Evolutionary conservation across 108 stramenopile species (phyloP).

Genomic region (Bacterosira constricta): DNA sequence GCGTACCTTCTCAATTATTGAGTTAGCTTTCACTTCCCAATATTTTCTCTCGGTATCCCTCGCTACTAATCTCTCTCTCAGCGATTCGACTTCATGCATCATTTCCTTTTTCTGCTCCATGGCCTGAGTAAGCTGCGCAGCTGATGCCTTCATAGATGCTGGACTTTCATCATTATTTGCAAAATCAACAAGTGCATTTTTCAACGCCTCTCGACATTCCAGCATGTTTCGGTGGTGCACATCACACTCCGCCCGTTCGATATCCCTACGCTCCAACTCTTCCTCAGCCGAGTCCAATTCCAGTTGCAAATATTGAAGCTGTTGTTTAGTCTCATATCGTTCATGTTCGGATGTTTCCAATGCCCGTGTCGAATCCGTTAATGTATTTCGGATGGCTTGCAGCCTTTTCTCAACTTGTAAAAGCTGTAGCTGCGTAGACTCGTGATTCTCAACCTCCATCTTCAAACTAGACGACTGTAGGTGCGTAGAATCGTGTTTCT

Average conservation of each 20-base stretch:
- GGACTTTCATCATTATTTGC: too few species aligned
- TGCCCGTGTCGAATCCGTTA: neutral
- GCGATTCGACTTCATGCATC: neutral
- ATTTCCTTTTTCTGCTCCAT: neutral
- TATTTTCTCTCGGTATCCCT: neutral
- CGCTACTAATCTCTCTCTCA: neutral
- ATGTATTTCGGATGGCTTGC: neutral
- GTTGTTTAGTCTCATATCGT: neutral
- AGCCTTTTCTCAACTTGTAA: neutral
- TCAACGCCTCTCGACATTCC: too few species aligned
- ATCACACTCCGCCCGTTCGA: slow-evolving; percentile 47
- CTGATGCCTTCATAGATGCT: too few species aligned
- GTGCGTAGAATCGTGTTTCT: neutral
- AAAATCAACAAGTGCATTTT: too few species aligned
- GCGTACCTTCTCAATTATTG: slow-evolving; percentile 9
- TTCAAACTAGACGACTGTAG: neutral
- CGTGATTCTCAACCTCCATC: neutral
- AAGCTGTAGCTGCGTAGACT: neutral
- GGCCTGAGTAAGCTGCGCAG: neutral
- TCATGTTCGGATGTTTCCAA: slow-evolving; percentile 4
- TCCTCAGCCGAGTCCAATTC: slow-evolving; percentile 17
- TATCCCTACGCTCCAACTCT: slow-evolving; percentile 39
- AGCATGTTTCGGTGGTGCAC: slow-evolving; percentile 10
- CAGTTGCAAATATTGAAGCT: neutral
- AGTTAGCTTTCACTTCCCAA: slow-evolving; percentile 6